Evolutionary conservation across 805 yeast genomes (phyloP).

Genomic region (Blastobotrys mokoenaii): DNA sequence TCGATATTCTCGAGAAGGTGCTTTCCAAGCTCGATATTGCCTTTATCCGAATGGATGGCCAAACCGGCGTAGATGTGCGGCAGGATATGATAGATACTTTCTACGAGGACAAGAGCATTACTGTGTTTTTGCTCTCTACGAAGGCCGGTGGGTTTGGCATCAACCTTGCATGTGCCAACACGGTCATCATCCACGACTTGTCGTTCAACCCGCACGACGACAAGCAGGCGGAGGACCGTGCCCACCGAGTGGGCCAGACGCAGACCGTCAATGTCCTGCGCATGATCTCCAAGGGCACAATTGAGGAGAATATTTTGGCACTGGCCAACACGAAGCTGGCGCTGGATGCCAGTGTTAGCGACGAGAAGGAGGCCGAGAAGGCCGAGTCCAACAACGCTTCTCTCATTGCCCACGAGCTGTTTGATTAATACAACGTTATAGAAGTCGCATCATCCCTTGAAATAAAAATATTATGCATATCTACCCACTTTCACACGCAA

Average conservation of each 20-base stretch:
- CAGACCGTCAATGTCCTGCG: slow-evolving; percentile 74
- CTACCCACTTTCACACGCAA: too few relatives aligned
- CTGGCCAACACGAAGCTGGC: slow-evolving; percentile 88
- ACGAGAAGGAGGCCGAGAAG: slow-evolving; percentile 28
- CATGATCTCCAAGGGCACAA: slow-evolving; percentile 61
- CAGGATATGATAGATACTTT: slow-evolving; percentile 87
- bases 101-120: slow-evolving; percentile 71
- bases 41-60: slow-evolving; percentile 86
- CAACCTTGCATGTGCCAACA: slow-evolving; percentile 89
- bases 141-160: slow-evolving; percentile 99
- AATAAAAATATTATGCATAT: too few relatives aligned
- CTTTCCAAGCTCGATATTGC: slow-evolving; percentile 55
- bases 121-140: slow-evolving; percentile 82
- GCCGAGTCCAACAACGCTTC: slow-evolving; percentile 30
- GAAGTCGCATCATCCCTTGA: too few relatives aligned
- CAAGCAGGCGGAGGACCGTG: slow-evolving; percentile 96
- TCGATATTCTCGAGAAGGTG: slow-evolving; percentile 78
- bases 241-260: slow-evolving; percentile 94
- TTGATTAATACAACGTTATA: slow-evolving; percentile 11
- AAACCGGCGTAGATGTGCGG: slow-evolving; percentile 84
- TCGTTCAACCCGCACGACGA: slow-evolving; percentile 98
- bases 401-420: slow-evolving; percentile 30
- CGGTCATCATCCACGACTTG: slow-evolving; percentile 85
- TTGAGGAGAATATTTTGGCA: slow-evolving; percentile 82
- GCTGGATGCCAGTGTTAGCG: slow-evolving; percentile 49